Base-by-base conservation (phyloP, 1,139 yeast genomes). In the Williopsis jadinii region DNA sequence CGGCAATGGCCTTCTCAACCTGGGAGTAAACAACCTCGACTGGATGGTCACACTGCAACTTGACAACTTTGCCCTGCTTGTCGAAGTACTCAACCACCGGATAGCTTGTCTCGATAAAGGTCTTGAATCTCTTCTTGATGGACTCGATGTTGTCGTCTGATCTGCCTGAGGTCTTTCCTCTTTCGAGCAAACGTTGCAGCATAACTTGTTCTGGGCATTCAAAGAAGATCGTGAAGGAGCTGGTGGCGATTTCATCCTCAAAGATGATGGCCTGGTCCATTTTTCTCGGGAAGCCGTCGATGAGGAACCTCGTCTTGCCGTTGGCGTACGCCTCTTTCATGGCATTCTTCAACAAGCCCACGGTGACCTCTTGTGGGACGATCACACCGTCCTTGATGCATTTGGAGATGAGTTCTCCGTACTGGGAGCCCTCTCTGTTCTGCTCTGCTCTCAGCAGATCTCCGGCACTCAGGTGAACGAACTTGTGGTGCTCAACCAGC, bases 181-280 rank as follows among this genome's bases (percentile, higher is more conserved):
- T 79, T 63, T 87, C 86, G 48, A 92, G 68, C 50, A 92, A 71
- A 60, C 98, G 79, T 50, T 76, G 66, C 52, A 88, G 72, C 97
- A 92, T 90, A 42, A 86, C 85, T 39, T 68, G 64, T 64, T 92
- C 97, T 5, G 97, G 95, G 63, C 98, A 92, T 54, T 90, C 95
- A 59, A 92, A 92, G 70, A 86, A 92, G 46, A 92, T 71, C 2
- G 95, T 84, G 64, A 88, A 79, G 36, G 84, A 71, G 40, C 92
- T 78, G 42, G 73, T 77, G 37, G 86, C 90, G 38, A 92, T 79
- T 48, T 79, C 72, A 42, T 84, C 77, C 66, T 92, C 98, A 61
- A 92, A 92, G 30, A 92, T 84, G 38, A 84, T 49, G 0, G 97
- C 97, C 67, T 92, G 98, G 66, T 92, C 98, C 97, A 92, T 90